Percentiles rank a stretch among this genome's conserved stretches.
Conservation (phyloP, 1,139 yeast genomes). For the Sugiyamaella sp. region DNA sequence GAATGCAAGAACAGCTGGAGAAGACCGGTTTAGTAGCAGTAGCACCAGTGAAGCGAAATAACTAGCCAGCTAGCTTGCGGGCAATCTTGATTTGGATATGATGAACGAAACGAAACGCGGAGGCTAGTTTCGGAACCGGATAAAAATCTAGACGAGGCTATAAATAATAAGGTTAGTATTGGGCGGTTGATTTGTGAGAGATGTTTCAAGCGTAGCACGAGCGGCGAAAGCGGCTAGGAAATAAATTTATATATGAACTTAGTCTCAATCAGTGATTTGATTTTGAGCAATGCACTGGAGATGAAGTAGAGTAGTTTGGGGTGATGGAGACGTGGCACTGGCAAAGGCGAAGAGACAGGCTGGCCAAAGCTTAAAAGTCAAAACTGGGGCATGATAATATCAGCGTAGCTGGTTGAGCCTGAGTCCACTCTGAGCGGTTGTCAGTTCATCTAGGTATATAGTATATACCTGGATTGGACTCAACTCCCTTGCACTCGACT, state of each 20-base stretch:
- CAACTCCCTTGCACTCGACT: too few relatives aligned
- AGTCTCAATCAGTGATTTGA: neutral
- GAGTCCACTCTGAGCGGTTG: too few relatives aligned
- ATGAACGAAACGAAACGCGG: neutral
- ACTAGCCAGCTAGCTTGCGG: conserved; percentile 1
- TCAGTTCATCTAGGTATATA: too few relatives aligned
- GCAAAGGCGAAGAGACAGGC: too few relatives aligned
- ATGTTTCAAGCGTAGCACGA: neutral
- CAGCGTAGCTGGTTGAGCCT: too few relatives aligned
- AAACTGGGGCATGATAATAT: too few relatives aligned
- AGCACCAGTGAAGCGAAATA: neutral
- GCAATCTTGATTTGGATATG: neutral
- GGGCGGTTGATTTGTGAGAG: conserved; percentile 1
- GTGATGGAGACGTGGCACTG: too few relatives aligned
- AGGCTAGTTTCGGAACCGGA: neutral
- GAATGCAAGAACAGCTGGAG: neutral
- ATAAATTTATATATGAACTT: neutral
- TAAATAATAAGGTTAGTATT: neutral
- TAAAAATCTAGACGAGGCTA: neutral
- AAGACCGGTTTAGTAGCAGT: too few relatives aligned
- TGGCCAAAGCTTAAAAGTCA: too few relatives aligned
- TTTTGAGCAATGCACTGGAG: neutral
- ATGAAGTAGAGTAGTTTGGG: neutral
- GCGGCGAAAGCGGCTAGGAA: neutral
- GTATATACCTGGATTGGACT: too few relatives aligned